Conservation (phyloP, 495 filamentous ascomycete species). For the Annulohypoxylon moriforme region DNA sequence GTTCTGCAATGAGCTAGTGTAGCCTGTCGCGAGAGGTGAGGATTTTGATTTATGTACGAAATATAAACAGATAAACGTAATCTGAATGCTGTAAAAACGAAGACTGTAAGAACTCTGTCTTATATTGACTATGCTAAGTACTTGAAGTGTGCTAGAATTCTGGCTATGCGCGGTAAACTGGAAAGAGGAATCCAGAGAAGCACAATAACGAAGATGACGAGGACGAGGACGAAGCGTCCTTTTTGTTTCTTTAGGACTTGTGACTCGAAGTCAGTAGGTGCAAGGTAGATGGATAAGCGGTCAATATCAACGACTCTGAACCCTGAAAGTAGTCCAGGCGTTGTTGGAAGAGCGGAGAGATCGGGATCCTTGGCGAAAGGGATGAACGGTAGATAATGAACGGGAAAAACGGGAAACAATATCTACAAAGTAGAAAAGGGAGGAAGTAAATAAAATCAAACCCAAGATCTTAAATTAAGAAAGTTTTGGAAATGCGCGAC, state of each 20-base stretch:
- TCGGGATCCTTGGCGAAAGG: constrained; percentile 21
- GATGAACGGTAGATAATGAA: constrained; percentile 5
- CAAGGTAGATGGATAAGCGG: constrained; percentile 31
- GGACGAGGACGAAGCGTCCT: constrained; percentile 7
- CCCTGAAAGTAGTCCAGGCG: constrained; percentile 30
- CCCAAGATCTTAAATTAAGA: not conserved
- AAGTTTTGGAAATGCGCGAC: not conserved
- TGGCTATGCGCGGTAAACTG: not conserved
- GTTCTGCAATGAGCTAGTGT: constrained; percentile 10
- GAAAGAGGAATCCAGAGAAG: not conserved
- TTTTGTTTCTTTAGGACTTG: constrained; percentile 28
- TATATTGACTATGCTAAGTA: constrained; percentile 69
- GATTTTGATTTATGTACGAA: constrained; percentile 33
- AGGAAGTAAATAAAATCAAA: not conserved
- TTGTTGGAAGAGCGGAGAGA: constrained; percentile 23
- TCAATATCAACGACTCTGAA: constrained; percentile 31
- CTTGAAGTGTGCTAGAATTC: constrained; percentile 45
- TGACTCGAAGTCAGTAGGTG: constrained; percentile 23
- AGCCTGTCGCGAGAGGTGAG: constrained; percentile 25
- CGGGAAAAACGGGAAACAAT: not conserved
- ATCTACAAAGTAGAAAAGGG: not conserved
- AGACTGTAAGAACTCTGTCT: constrained; percentile 56
- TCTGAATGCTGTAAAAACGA: constrained; percentile 47
- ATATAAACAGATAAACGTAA: constrained; percentile 28
- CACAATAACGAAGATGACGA: constrained; percentile 15